phyloP scores from a whole-genome alignment of 352 stramenopile species.

The Pythium brachiatum region DNA sequence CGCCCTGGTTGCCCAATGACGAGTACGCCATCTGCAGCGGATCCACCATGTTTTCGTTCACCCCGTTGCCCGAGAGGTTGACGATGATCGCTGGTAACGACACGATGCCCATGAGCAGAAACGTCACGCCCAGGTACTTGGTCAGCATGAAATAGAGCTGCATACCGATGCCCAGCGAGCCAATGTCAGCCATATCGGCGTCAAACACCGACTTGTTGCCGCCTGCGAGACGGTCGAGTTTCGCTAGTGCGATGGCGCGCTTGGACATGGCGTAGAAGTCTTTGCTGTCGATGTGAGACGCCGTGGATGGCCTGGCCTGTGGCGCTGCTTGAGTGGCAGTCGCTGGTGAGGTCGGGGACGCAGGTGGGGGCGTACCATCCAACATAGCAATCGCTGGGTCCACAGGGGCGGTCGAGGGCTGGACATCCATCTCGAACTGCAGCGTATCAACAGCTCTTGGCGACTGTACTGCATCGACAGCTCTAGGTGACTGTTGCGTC shows the following conservation, averaged over 20 bases:
- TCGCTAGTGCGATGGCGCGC: conserved; percentile 36
- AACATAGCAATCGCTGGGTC: neutral
- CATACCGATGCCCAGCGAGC: conserved; percentile 73
- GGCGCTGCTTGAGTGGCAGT: neutral
- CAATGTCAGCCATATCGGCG: conserved; percentile 70
- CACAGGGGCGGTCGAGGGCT: neutral
- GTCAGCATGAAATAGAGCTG: conserved; percentile 86
- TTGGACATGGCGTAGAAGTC: conserved; percentile 57
- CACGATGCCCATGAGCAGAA: conserved; percentile 70
- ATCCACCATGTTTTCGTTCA: conserved; percentile 66
- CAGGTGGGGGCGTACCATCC: neutral
- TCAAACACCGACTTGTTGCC: conserved; percentile 67
- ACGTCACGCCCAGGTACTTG: conserved; percentile 64
- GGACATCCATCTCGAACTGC: neutral
- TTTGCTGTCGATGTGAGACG: conserved; percentile 32
- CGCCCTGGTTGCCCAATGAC: conserved; percentile 77
- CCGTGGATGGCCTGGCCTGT: neutral
- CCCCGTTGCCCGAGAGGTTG: conserved; percentile 62
- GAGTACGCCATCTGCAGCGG: conserved; percentile 67
- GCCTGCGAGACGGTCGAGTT: conserved; percentile 53
- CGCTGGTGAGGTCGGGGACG: too few relatives aligned
- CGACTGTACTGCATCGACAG: too few relatives aligned
- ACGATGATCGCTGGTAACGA: conserved; percentile 60
- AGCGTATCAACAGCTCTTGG: neutral
- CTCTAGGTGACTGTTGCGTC: too few relatives aligned